Conservation (phyloP, 495 filamentous ascomycete species). For the Staphylotrichum longicolle region DNA sequence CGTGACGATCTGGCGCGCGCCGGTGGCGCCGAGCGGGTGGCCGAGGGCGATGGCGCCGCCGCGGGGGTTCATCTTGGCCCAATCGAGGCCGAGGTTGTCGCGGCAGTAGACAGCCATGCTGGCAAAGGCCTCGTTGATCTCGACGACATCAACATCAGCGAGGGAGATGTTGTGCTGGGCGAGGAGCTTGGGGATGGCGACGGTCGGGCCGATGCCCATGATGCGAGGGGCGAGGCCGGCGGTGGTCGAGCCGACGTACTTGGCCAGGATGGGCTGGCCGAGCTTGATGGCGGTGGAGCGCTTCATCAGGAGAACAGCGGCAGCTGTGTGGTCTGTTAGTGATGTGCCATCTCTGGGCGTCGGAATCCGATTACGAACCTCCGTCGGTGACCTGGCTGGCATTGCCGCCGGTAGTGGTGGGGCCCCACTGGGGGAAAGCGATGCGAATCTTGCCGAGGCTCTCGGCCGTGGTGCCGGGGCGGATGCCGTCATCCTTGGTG, state of each 20-base stretch:
- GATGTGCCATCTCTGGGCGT: too few species aligned
- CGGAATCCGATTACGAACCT: slow-evolving; percentile 30
- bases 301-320: slow-evolving; percentile 90
- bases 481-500: slow-evolving; percentile 81
- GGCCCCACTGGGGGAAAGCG: slow-evolving; percentile 87
- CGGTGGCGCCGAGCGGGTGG: slow-evolving; percentile 79
- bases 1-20: slow-evolving; percentile 77
- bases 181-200: slow-evolving; percentile 93
- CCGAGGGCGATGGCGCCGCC: slow-evolving; percentile 78
- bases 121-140: slow-evolving; percentile 97
- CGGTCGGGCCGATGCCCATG: slow-evolving; percentile 94
- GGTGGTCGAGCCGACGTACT: slow-evolving; percentile 89
- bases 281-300: slow-evolving; percentile 83
- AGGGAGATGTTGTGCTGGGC: slow-evolving; percentile 74
- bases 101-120: slow-evolving; percentile 95
- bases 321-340: slow-evolving; percentile 47
- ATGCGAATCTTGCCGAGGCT: slow-evolving; percentile 78
- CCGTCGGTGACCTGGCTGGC: slow-evolving; percentile 95
- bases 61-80: slow-evolving; percentile 82
- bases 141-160: slow-evolving; percentile 81
- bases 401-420: slow-evolving; percentile 90
- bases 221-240: slow-evolving; percentile 86
- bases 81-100: slow-evolving; percentile 71
- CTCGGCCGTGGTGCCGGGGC: slow-evolving; percentile 86
- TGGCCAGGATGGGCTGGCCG: slow-evolving; percentile 87